Conservation (phyloP, 108 stramenopile genomes). For the Bacterosira constricta region DNA sequence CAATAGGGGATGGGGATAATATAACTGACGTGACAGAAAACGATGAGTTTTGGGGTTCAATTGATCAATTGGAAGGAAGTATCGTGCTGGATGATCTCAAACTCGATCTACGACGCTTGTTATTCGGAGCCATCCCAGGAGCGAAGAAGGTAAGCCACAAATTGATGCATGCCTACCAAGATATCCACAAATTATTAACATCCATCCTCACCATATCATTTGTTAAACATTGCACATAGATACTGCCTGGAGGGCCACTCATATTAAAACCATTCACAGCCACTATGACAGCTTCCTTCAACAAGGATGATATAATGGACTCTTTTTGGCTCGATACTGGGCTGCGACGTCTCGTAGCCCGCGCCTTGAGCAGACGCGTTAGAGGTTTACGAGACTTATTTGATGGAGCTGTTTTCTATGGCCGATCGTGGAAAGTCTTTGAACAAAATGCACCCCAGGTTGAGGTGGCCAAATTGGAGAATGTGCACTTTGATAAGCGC, state of each 20-base stretch:
- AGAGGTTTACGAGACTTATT: conserved; percentile 76
- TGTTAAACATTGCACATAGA: conserved; percentile 22
- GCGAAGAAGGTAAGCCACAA: conserved; percentile 51
- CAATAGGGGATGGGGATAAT: conserved; percentile 14
- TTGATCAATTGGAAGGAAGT: conserved; percentile 64
- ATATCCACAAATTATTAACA: too few species aligned
- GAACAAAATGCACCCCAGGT: conserved; percentile 71
- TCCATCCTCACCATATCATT: too few species aligned
- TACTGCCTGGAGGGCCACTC: conserved; percentile 86
- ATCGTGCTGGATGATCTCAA: conserved; percentile 75
- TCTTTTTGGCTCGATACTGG: conserved; percentile 77
- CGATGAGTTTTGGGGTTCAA: conserved; percentile 39
- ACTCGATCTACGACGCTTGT: conserved; percentile 74
- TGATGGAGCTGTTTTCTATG: conserved; percentile 87
- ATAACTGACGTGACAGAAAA: conserved; percentile 45
- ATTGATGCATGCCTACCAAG: too few species aligned
- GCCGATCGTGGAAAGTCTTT: conserved; percentile 75
- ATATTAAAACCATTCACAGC: conserved; percentile 84
- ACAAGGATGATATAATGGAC: conserved; percentile 77
- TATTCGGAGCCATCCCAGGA: conserved; percentile 78
- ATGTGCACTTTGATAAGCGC: conserved; percentile 77
- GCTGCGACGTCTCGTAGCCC: conserved; percentile 72
- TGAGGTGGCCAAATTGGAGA: conserved; percentile 73
- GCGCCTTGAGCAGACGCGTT: conserved; percentile 71
- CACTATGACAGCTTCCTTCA: conserved; percentile 81